These are phyloP conservation scores for Rhododendron henanense DNA, from an alignment of 148 eudicot species.

Conservation along the genomic window DNA sequence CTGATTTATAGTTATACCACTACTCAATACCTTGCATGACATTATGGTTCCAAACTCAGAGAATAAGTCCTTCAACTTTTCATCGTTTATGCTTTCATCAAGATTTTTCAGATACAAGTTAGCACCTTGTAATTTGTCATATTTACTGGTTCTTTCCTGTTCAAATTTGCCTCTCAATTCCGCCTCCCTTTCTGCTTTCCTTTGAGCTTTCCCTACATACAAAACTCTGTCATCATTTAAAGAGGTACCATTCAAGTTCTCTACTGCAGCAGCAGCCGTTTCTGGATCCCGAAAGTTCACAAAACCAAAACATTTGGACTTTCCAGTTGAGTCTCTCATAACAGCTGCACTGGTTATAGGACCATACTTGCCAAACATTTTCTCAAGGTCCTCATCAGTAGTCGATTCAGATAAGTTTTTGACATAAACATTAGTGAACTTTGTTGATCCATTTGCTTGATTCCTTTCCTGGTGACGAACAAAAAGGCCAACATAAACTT, in stretches of 20 bases:
- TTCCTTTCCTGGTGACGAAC: slow-evolving; percentile 45
- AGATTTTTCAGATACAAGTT: slow-evolving; percentile 66
- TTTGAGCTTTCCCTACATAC: slow-evolving; percentile 67
- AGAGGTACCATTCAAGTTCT: slow-evolving; percentile 41
- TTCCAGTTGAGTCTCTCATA: slow-evolving; percentile 51
- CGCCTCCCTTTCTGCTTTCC: slow-evolving; percentile 50
- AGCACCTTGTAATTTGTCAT: slow-evolving; percentile 50
- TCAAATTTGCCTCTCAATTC: slow-evolving; percentile 46
- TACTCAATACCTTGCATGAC: slow-evolving; percentile 50
- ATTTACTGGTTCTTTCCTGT: slow-evolving; percentile 32
- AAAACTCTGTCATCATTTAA: slow-evolving; percentile 39
- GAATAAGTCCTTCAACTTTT: slow-evolving; percentile 50
- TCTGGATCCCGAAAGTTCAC: slow-evolving; percentile 53
- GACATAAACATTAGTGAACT: slow-evolving; percentile 62
- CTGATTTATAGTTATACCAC: not conserved
- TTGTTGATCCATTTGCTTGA: slow-evolving; percentile 25
- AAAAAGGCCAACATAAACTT: slow-evolving; percentile 52
- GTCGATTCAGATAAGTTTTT: slow-evolving; percentile 41
- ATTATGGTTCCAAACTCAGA: slow-evolving; percentile 56
- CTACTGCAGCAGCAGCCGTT: slow-evolving; percentile 48
- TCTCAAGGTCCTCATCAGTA: slow-evolving; percentile 43
- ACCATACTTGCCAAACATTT: slow-evolving; percentile 42
- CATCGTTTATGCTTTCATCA: slow-evolving; percentile 46
- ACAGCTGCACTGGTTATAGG: slow-evolving; percentile 56
- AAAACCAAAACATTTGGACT: slow-evolving; percentile 60